Percentiles rank a stretch among this genome's conserved stretches.
phyloP scores from a whole-genome alignment of 148 eudicot genomes.

The Chenopodium suecicum region DNA sequence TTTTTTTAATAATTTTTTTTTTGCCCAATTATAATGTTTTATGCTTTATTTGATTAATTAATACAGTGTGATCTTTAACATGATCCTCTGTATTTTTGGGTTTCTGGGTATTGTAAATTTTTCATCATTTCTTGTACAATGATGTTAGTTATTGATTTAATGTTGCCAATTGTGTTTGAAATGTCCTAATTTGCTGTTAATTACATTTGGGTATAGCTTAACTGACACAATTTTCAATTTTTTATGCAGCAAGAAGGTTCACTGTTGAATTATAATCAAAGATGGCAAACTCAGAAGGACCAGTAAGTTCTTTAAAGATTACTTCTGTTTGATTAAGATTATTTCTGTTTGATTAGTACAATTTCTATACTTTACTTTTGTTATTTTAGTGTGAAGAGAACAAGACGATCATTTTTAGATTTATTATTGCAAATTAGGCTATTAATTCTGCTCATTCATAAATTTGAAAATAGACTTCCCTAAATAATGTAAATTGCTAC shows the following conservation, averaged over 20 bases:
- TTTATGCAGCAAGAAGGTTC: conserved; percentile 9
- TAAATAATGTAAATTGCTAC: background rate
- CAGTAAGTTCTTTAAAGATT: conserved; percentile 22
- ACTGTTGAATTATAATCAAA: background rate
- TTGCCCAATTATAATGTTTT: background rate
- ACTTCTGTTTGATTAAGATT: background rate
- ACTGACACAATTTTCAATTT: background rate
- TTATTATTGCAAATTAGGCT: no score
- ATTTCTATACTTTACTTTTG: background rate
- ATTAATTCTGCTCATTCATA: background rate
- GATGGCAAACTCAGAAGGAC: conserved; percentile 30
- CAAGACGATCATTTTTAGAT: no score
- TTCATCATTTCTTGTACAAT: background rate
- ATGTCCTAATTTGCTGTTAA: background rate
- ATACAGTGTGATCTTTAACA: background rate
- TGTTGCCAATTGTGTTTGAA: conserved; percentile 2
- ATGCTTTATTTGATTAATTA: background rate
- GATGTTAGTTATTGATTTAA: conserved; percentile 10
- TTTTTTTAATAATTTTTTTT: no score
- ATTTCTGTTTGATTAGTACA: background rate
- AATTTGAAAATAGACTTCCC: background rate
- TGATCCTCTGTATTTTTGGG: background rate
- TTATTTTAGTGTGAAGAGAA: background rate
- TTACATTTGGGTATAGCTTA: background rate
- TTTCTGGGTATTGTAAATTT: conserved; percentile 8